These are phyloP conservation scores for Lasiodiplodia theobromae DNA, from an alignment of 2,329 filamentous ascomycete species.

Conservation along the genomic window DNA sequence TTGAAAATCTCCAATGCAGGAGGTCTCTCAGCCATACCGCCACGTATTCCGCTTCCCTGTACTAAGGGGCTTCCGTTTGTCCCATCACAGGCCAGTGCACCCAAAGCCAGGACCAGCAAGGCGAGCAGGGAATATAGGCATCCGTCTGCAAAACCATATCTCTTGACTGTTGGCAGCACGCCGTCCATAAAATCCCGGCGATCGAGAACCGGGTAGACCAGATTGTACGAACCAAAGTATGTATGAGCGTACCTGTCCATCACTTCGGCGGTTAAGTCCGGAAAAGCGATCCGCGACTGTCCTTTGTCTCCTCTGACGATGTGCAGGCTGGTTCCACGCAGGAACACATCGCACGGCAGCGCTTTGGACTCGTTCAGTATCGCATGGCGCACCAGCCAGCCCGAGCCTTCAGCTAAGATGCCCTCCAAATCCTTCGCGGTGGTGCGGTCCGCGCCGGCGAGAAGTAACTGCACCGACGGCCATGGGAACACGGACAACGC, in stretches of 20 bases:
- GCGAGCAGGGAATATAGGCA: background rate
- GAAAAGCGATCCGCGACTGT: slow-evolving; percentile 37
- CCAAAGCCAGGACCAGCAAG: slow-evolving; percentile 15
- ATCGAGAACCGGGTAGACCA: slow-evolving; percentile 65
- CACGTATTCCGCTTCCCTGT: background rate
- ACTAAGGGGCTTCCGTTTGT: background rate
- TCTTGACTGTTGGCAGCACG: background rate
- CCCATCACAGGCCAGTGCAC: slow-evolving; percentile 11
- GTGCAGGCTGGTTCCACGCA: slow-evolving; percentile 31
- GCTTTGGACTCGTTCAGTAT: slow-evolving; percentile 40
- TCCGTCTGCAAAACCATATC: background rate
- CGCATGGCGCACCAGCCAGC: slow-evolving; percentile 48
- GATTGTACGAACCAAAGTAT: slow-evolving; percentile 68
- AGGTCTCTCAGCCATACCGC: background rate
- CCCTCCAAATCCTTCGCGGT: slow-evolving; percentile 40
- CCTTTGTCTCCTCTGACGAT: slow-evolving; percentile 5
- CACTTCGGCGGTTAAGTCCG: slow-evolving; percentile 55
- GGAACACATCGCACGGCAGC: slow-evolving; percentile 36
- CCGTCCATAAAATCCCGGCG: slow-evolving; percentile 59
- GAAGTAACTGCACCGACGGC: background rate
- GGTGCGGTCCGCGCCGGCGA: background rate
- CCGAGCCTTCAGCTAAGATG: slow-evolving; percentile 47
- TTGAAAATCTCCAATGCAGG: slow-evolving; percentile 6
- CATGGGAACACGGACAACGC: background rate
- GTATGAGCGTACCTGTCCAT: slow-evolving; percentile 60